phyloP scores from a whole-genome alignment of 768 basidiomycete genomes.

The Trametes punicea region DNA sequence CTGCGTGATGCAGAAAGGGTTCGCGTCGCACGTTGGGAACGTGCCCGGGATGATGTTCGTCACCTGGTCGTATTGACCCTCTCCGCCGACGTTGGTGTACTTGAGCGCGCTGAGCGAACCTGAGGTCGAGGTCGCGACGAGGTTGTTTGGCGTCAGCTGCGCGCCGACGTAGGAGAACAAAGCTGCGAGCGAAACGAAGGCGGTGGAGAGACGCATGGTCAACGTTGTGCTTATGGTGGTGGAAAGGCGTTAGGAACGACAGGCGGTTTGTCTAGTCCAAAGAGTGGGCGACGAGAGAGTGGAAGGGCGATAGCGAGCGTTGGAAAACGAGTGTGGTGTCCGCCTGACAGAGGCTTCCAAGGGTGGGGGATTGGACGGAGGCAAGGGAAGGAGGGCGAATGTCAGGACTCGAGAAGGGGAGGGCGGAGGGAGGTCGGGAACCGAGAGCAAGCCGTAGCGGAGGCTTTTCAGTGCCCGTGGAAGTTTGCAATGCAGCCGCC shows the following conservation, averaged over 20 bases:
- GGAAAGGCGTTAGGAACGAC: background rate
- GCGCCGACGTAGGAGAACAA: conserved; percentile 10
- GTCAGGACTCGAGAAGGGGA: background rate
- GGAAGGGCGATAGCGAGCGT: conserved; percentile 5
- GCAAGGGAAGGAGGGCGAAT: background rate
- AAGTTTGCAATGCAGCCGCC: background rate
- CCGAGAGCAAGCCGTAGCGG: conserved; percentile 3
- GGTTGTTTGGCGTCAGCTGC: conserved; percentile 22
- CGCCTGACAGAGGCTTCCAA: background rate
- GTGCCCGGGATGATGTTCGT: conserved; percentile 28
- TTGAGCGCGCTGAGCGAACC: conserved; percentile 28
- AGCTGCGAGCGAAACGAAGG: conserved; percentile 14
- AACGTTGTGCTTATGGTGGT: background rate
- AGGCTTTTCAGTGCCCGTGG: background rate
- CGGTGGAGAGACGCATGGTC: conserved; percentile 4
- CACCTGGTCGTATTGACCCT: conserved; percentile 27
- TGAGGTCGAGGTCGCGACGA: conserved; percentile 15
- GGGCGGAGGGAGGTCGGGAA: conserved; percentile 2
- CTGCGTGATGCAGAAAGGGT: conserved; percentile 23
- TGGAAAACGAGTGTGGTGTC: conserved; percentile 3
- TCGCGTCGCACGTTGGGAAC: conserved; percentile 26
- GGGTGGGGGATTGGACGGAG: background rate
- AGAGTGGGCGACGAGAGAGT: background rate
- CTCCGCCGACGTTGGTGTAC: conserved; percentile 29
- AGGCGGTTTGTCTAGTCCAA: background rate